Evolutionary conservation across 73 alveolate species (phyloP).

Genomic region (Paramecium biaurelia): DNA sequence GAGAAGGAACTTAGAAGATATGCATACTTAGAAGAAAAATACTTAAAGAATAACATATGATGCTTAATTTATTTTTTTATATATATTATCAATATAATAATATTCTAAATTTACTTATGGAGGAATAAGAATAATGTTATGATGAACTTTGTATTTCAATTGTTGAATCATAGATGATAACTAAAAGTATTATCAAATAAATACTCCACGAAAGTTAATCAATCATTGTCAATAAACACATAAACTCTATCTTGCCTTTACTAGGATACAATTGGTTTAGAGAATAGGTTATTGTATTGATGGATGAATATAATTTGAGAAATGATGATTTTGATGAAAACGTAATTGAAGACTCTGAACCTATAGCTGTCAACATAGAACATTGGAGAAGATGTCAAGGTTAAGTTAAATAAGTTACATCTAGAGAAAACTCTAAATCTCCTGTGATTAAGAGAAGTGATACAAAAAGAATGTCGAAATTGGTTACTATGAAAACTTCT

Average conservation of each 20-base stretch:
- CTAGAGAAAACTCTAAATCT: not conserved
- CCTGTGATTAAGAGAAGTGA: not conserved
- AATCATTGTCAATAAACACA: not conserved
- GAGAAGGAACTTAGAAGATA: conserved; percentile 33
- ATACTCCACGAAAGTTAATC: not conserved
- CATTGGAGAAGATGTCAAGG: conserved; percentile 17
- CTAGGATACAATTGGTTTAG: not conserved
- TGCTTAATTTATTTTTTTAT: not conserved
- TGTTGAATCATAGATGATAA: not conserved
- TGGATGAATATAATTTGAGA: not conserved
- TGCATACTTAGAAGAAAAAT: conserved; percentile 26
- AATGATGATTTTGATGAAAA: not conserved
- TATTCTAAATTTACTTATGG: not conserved
- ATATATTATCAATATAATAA: not conserved
- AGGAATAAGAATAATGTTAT: not conserved
- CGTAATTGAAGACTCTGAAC: not conserved
- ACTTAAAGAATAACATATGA: not conserved
- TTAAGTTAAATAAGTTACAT: not conserved
- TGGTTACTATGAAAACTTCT: not conserved
- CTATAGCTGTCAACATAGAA: not conserved
- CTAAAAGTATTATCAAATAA: not conserved
- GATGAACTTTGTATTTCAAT: not conserved
- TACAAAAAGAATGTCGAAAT: not conserved
- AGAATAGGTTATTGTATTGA: not conserved
- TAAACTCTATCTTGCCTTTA: not conserved